Evolutionary conservation across 108 stramenopile species (phyloP).

Genomic region (Cyclostephanos tholiformis): DNA sequence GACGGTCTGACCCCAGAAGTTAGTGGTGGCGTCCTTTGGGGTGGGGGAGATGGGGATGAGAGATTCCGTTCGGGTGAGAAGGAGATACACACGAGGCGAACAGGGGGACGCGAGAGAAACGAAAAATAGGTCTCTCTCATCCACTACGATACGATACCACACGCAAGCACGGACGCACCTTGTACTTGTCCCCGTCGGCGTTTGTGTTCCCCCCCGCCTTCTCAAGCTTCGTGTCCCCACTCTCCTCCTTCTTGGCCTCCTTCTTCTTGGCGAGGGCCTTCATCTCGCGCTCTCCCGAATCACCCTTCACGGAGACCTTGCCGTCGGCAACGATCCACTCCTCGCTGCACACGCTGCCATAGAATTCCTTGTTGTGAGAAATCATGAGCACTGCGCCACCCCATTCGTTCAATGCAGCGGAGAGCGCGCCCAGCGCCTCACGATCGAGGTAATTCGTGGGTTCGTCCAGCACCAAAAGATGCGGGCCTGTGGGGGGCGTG

Average conservation of each 20-base stretch:
- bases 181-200: slow-evolving; percentile 85
- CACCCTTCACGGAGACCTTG: slow-evolving; percentile 74
- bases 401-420: slow-evolving; percentile 91
- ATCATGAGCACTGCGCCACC: slow-evolving; percentile 98
- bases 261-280: slow-evolving; percentile 89
- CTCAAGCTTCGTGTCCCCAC: slow-evolving; percentile 62
- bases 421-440: slow-evolving; percentile 94
- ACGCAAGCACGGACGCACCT: too few relatives aligned
- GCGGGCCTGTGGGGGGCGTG: slow-evolving; percentile 53
- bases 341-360: slow-evolving; percentile 90
- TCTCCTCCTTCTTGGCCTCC: slow-evolving; percentile 77
- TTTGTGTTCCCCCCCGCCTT: slow-evolving; percentile 85
- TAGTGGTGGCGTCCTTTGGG: slow-evolving; percentile 83
- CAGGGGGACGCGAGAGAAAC: too few relatives aligned
- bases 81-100: too few relatives aligned
- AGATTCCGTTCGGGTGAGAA: too few relatives aligned
- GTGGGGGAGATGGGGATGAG: too few relatives aligned
- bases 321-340: slow-evolving; percentile 95
- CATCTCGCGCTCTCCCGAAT: slow-evolving; percentile 85
- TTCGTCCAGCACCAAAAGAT: slow-evolving; percentile 95
- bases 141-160: too few relatives aligned
- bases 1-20: slow-evolving; percentile 87
- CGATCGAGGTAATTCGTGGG: slow-evolving; percentile 99
- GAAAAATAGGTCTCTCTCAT: too few relatives aligned
- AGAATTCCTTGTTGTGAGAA: slow-evolving; percentile 98